Evolutionary conservation across 148 eudicot species (phyloP).

Genomic region (Chenopodium suecicum): DNA sequence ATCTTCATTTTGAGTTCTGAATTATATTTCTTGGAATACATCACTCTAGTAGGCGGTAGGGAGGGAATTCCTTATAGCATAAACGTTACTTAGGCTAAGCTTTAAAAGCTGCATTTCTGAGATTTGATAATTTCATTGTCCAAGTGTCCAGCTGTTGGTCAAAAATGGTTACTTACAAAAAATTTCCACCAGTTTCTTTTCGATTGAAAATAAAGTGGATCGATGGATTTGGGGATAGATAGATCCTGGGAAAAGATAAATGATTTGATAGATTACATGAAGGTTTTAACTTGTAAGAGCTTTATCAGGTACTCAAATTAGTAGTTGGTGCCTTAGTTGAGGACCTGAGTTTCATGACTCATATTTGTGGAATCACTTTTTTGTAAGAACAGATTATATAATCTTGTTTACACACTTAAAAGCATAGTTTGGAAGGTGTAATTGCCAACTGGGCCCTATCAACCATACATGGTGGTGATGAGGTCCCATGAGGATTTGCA

Average conservation of each 20-base stretch:
- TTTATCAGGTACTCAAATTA: neutral
- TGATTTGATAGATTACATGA: neutral
- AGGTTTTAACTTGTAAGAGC: neutral
- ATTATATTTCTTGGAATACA: too few relatives aligned
- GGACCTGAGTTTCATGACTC: neutral
- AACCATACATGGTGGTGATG: neutral
- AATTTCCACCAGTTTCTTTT: neutral
- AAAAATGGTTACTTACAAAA: neutral
- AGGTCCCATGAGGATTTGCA: neutral
- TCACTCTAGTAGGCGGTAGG: too few relatives aligned
- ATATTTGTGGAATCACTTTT: neutral
- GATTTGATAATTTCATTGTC: neutral
- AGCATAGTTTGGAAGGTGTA: neutral
- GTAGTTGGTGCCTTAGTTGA: neutral
- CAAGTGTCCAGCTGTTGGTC: neutral
- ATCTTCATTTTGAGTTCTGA: too few relatives aligned
- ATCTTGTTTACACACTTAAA: too few relatives aligned
- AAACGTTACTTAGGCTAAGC: neutral
- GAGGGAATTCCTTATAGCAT: too few relatives aligned
- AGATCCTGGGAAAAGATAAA: neutral
- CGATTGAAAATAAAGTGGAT: neutral
- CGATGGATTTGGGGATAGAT: neutral
- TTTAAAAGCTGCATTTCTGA: neutral
- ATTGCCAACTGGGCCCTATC: neutral
- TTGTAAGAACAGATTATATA: neutral